Evolutionary conservation across 179 eudicot genomes (phyloP), one percentile per base, ranked within the genome.

Genomic region (Beta macrorhiza): DNA sequence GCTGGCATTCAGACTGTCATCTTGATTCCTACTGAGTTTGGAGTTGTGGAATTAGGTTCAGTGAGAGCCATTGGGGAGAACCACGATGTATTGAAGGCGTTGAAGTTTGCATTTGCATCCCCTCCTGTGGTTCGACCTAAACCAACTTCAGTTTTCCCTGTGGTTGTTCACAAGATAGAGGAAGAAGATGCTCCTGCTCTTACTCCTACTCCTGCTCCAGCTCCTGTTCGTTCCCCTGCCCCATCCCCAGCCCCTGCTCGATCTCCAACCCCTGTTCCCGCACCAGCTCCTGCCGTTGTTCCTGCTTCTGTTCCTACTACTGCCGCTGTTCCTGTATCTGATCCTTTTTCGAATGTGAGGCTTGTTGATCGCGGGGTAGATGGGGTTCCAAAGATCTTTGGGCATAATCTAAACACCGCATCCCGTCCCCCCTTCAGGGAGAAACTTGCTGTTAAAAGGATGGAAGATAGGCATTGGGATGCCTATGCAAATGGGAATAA

Each of bases 21-120:
- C 64, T 79, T 94, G 89, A 84, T 97, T 78, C 99, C 99, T 17
- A 90, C 94, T 72, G 95, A 91, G 75, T 79, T 81, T 76, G 99
- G 99, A 3, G 98, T 97, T 29, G 90, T 97, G 7, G 99, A 97
- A 52, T 87, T 97, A 65, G 99, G 99, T 10, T 97, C 98, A 0
- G 90, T 91, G 56, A 87, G 89, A 75, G 78, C 90, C 0, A 61
- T 97, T 16, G 84, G 85, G 2, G 98, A 93, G 82, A 87, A 88
- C 71, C 62, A 78, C 5, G 93, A 90, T 77, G 82, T 91, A 61
- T 63, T 97, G 75, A 87, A 85, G 81, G 85, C 89, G n/a, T 79
- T 97, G 67, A 89, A 79, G 75, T 86, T 83, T 65, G 88, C 89
- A 3, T 94, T 92, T 83, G 79, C 91, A 3, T 78, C 89, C 0